A percentile compares a stretch with the other conserved stretches of the same genome.
Evolutionary conservation across 116 monocot species (phyloP).

Genomic region (Phalaenopsis hybrid): DNA sequence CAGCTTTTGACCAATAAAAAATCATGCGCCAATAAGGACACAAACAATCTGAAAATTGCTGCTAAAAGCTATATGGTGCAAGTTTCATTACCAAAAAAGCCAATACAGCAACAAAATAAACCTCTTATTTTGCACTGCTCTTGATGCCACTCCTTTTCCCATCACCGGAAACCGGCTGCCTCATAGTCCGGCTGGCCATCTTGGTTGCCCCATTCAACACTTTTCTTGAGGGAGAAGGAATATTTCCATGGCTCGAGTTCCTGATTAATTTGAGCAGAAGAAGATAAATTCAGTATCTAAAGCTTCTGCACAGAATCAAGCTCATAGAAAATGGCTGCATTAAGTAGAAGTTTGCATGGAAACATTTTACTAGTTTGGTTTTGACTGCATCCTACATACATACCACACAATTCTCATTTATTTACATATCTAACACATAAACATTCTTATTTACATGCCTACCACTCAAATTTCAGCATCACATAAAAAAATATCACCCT

Average conservation of each 20-base stretch:
- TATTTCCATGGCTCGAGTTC: conserved; percentile 5
- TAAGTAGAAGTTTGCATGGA: background rate
- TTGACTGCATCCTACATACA: too few relatives aligned
- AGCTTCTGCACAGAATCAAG: too few relatives aligned
- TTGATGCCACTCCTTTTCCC: conserved; percentile 8
- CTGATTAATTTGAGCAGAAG: conserved; percentile 3
- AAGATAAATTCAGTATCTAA: background rate
- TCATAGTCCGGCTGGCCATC: background rate
- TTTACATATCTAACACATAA: too few relatives aligned
- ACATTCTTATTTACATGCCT: too few relatives aligned
- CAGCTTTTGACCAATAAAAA: too few relatives aligned
- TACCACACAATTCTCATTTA: too few relatives aligned
- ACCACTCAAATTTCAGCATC: too few relatives aligned
- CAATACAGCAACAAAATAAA: background rate
- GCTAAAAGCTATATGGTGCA: background rate
- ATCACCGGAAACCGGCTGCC: background rate
- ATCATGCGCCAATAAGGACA: background rate
- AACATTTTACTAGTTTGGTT: background rate
- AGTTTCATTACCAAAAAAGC: background rate
- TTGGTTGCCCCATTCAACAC: conserved; percentile 7
- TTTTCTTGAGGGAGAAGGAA: conserved; percentile 14
- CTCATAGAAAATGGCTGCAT: background rate
- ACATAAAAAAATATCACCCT: too few relatives aligned
- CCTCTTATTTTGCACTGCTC: background rate
- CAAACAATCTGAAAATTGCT: background rate